phyloP scores from a whole-genome alignment of 192 early-diverging fungal species.

The Coemansia sp. region DNA sequence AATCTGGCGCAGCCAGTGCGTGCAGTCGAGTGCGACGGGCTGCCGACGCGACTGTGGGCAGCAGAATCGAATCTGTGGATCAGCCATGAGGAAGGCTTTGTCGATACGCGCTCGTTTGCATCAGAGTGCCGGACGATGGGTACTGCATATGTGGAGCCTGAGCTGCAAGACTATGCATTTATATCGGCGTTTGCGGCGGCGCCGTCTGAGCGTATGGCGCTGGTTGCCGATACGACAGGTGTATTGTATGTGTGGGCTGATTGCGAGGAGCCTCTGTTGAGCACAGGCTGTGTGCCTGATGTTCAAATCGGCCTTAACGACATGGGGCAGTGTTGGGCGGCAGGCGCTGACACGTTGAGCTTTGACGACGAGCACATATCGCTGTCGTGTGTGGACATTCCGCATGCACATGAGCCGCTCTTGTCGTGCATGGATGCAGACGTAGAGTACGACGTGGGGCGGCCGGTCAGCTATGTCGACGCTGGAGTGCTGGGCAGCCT shows the following conservation, averaged over 20 bases:
- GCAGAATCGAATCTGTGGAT: slow-evolving; percentile 20
- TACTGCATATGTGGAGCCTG: slow-evolving; percentile 17
- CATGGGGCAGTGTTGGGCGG: neutral
- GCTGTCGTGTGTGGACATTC: slow-evolving; percentile 74
- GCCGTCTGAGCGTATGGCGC: slow-evolving; percentile 70
- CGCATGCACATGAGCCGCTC: slow-evolving; percentile 57
- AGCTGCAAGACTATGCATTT: slow-evolving; percentile 57
- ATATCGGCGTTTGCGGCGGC: slow-evolving; percentile 77
- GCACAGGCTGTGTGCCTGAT: slow-evolving; percentile 23
- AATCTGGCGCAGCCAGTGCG: slow-evolving; percentile 14
- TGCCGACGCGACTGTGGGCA: slow-evolving; percentile 51
- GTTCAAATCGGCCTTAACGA: neutral
- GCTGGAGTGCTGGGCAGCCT: slow-evolving; percentile 70
- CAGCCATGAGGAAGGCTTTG: slow-evolving; percentile 26
- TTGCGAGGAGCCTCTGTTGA: slow-evolving; percentile 62
- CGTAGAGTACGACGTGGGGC: slow-evolving; percentile 67
- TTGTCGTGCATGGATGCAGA: slow-evolving; percentile 74
- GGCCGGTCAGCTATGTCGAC: slow-evolving; percentile 71
- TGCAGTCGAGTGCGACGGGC: slow-evolving; percentile 14
- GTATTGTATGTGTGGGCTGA: slow-evolving; percentile 77
- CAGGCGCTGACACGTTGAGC: neutral
- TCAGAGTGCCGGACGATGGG: neutral
- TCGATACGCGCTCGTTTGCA: slow-evolving; percentile 16
- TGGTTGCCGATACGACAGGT: slow-evolving; percentile 75
- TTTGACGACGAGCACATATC: slow-evolving; percentile 55